These are phyloP conservation scores for Thalassia testudinum DNA, from an alignment of 116 monocot species.

Conservation along the genomic window DNA sequence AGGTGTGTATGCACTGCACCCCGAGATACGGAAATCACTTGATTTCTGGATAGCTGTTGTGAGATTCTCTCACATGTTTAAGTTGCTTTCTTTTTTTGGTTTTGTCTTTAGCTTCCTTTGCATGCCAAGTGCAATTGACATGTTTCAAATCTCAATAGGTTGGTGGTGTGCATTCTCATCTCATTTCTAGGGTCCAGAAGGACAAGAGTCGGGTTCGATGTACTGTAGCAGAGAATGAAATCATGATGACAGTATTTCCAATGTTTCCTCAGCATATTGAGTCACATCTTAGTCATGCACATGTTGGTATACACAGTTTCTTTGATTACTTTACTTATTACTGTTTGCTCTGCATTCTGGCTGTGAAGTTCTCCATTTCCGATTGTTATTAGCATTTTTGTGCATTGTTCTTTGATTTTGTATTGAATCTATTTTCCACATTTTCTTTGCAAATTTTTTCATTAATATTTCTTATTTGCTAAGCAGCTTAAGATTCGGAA, in stretches of 20 bases:
- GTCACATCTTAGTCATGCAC: slow-evolving; percentile 98
- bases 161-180: slow-evolving; percentile 99
- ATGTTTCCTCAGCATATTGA: slow-evolving; percentile 95
- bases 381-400: too few species aligned
- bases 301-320: slow-evolving; percentile 64
- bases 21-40: slow-evolving; percentile 73
- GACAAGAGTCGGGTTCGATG: slow-evolving; percentile 61
- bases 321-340: background rate
- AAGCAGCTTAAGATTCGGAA: slow-evolving; percentile 91
- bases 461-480: background rate
- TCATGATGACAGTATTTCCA: slow-evolving; percentile 95
- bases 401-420: too few species aligned
- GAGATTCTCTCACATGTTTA: slow-evolving; percentile 16
- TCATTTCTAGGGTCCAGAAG: slow-evolving; percentile 89
- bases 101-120: too few species aligned
- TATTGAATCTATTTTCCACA: too few species aligned
- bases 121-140: too few species aligned
- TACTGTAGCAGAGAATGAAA: slow-evolving; percentile 69
- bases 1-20: slow-evolving; percentile 93
- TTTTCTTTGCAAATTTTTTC: too few species aligned
- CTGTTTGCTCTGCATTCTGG: too few species aligned
- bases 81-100: too few species aligned
- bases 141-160: slow-evolving; percentile 25
- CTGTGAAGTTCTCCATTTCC: too few species aligned
- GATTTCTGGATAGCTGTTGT: slow-evolving; percentile 99